These are phyloP conservation scores for Tuber microsphaerosporum DNA, from an alignment of 495 filamentous ascomycete genomes.

Conservation along the genomic window DNA sequence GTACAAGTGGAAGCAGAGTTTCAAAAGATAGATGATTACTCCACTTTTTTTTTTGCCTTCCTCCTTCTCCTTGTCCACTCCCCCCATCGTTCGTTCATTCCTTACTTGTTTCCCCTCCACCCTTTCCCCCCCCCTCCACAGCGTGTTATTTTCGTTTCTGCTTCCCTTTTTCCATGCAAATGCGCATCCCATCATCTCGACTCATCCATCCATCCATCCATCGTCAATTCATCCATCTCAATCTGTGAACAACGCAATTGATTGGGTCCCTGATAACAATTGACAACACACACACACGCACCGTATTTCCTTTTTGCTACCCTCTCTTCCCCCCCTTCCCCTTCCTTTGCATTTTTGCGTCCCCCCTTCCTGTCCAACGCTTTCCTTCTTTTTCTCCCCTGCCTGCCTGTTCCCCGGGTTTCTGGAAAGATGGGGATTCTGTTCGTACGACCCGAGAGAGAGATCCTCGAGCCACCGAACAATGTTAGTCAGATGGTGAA, in stretches of 20 bases:
- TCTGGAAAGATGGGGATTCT: not conserved
- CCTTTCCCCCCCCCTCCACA: not conserved
- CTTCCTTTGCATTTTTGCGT: too few relatives aligned
- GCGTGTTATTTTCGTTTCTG: not conserved
- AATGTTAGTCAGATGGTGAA: not conserved
- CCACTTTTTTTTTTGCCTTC: not conserved
- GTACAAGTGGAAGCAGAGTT: not conserved
- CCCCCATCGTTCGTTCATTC: not conserved
- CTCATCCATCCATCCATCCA: slow-evolving; percentile 1
- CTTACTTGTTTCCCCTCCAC: not conserved
- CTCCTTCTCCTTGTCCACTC: not conserved
- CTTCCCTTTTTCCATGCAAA: not conserved
- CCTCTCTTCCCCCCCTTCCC: not conserved
- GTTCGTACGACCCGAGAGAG: not conserved
- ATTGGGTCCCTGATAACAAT: not conserved
- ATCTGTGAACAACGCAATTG: not conserved
- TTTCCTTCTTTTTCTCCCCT: not conserved
- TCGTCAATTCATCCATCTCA: slow-evolving; percentile 2
- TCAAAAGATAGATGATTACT: not conserved
- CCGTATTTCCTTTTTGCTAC: not conserved
- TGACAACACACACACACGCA: slow-evolving; percentile 2
- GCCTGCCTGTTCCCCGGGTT: not conserved
- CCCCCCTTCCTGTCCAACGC: not conserved
- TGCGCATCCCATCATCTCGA: slow-evolving; percentile 4
- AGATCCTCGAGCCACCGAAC: not conserved